Evolutionary conservation across 108 stramenopile genomes (phyloP), one percentile per base, ranked within the genome.

Genomic region (Conticribra weissflogii): DNA sequence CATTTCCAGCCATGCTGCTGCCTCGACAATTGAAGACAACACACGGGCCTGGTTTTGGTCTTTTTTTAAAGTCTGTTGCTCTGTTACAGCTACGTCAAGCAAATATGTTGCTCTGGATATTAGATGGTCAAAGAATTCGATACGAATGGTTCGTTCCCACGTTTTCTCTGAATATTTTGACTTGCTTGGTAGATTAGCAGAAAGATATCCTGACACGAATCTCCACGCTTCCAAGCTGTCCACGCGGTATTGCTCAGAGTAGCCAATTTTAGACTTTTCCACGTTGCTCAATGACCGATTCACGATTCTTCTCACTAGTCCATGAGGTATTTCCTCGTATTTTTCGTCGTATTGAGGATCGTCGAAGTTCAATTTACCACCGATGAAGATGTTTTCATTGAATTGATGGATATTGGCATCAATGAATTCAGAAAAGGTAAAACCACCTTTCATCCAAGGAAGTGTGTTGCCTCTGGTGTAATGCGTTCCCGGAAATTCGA

Each of bases 271-370:
- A 48, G 22, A 45, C 3, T 2, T 31, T 57, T 16, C n/a, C 59
- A 53, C 14, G 1, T 23, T 56, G 44, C 62, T 32, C 16, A 25
- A 2, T 49, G 33, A 36, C n/a, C 70, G 48, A 3, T 30, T 68
- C n/a, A 59, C 41, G 14, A 85, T 70, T 34, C 51, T 52, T n/a
- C 75, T 66, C 0, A 85, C 76, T 7, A 91, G 52, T 2, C 91
- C 89, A 19, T 74, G 44, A 24, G 84, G 88, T n/a, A 81, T 48
- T 63, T 89, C 69, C 50, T 87, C 84, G 54, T 88, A 90, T 17
- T 50, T 52, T 27, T 64, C 46, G 19, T 58, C 41, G 54, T 77
- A 73, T 22, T 21, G 52, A 3, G 51, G 50, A 52, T 93, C 92
- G 8, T 68, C 64, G 52, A 79, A 78, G 54, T 59, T 88, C 16